Base-by-base conservation (phyloP, 176 grass and related monocot genomes). In the Ensete glaucum region DNA sequence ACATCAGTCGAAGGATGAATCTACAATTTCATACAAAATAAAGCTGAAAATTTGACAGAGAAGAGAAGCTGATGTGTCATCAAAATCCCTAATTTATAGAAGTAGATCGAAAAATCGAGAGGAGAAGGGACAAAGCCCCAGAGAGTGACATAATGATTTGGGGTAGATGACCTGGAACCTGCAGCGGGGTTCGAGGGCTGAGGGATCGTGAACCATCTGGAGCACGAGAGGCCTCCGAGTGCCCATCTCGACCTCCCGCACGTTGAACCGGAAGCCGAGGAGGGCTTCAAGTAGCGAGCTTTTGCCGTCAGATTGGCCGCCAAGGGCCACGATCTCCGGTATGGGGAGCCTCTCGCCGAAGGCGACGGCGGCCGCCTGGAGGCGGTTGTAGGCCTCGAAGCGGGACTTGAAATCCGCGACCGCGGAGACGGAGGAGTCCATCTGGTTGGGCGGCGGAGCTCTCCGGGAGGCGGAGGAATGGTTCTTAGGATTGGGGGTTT, bases 221-320 rank as follows among this genome's bases (percentile, higher is more conserved):
- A 99, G 96, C 11, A 99, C 87, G 59, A 99, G 96, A 69, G 96
- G 96, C 67, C 91, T 79, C 69, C 91, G 86, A 26, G 96, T 99
- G 29, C 96, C 91, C 96, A 95, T 99, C 86, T 99, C 96, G 21
- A 99, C 96, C 84, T 99, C 91, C n/a, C 88, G 79, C 77, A 95
- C 85, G 80, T 99, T 99, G 85, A 99, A 95, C 67, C 96, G 88
- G 80, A 99, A 99, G 60, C 91, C 96, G 5, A 99, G 88, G 25
- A 99, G 88, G 1, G 91, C 88, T 76, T 99, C 96, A 13, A 99
- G 81, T 27, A 95, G 87, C 59, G 96, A 99, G 74, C 91, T 99
- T 81, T 99, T 99, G 10, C 96, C 96, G 12, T 99, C 96, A 0
- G 91, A 99, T 71, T 95, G 96, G 17, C 96, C 96, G 0, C 88